A percentile compares a stretch with the other conserved stretches of the same genome.
Conservation (phyloP, 1,284 basidiomycete species). For the Xerocomus minutiporus region DNA sequence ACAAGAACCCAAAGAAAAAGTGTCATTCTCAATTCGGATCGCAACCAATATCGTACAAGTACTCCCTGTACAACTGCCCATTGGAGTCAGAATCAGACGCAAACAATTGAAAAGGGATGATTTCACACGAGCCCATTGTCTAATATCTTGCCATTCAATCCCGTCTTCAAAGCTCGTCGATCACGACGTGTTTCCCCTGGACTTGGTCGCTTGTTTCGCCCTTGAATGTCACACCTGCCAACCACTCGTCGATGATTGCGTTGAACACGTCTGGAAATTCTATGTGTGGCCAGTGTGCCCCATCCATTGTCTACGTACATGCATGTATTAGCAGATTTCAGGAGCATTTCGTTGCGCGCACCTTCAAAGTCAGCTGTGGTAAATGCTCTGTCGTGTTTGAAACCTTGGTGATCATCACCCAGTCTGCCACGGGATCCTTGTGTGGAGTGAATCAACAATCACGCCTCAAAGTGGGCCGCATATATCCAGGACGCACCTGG, state of each 20-base stretch:
- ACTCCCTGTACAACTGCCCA: background rate
- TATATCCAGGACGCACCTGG: conserved; percentile 34
- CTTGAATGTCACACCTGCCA: conserved; percentile 16
- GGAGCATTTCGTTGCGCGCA: conserved; percentile 17
- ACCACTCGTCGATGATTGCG: conserved; percentile 39
- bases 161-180: conserved; percentile 15
- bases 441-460: background rate
- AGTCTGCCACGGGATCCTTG: conserved; percentile 65
- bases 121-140: background rate
- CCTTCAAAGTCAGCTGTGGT: conserved; percentile 49
- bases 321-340: background rate
- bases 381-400: conserved; percentile 45
- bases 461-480: background rate
- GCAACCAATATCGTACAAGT: background rate
- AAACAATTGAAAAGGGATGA: background rate
- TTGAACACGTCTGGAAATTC: conserved; percentile 53
- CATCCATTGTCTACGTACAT: conserved; percentile 38
- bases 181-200: background rate
- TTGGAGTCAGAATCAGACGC: background rate
- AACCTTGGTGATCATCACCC: conserved; percentile 41
- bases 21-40: background rate
- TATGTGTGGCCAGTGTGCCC: conserved; percentile 60
- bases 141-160: background rate
- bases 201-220: background rate
- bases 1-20: background rate